phyloP scores from a whole-genome alignment of 2,329 filamentous ascomycete genomes.

The Nothophoma quercina region DNA sequence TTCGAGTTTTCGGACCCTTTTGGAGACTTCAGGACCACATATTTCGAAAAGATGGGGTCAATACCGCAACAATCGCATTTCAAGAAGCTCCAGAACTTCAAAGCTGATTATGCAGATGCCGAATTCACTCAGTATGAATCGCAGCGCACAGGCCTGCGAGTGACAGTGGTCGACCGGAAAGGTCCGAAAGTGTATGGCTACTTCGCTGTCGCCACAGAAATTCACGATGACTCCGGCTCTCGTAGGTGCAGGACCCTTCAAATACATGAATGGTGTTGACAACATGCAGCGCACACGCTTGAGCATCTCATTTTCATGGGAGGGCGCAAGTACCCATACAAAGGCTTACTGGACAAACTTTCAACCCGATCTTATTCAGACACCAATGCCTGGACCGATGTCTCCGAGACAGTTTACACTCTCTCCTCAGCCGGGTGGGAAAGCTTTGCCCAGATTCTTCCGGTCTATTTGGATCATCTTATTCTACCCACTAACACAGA shows the following conservation, averaged over 20 bases:
- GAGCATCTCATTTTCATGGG: constrained; percentile 69
- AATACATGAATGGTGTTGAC: constrained; percentile 19
- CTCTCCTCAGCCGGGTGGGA: constrained; percentile 96
- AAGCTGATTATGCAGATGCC: constrained; percentile 87
- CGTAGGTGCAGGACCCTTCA: constrained; percentile 58
- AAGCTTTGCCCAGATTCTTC: constrained; percentile 91
- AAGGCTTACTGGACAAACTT: constrained; percentile 92
- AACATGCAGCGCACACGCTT: constrained; percentile 55
- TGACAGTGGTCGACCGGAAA: constrained; percentile 88
- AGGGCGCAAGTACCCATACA: constrained; percentile 91
- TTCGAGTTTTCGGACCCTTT: not conserved
- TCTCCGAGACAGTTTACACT: constrained; percentile 95
- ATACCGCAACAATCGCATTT: constrained; percentile 65
- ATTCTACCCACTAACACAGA: constrained; percentile 92
- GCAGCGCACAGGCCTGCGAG: constrained; percentile 89
- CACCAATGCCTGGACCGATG: constrained; percentile 97
- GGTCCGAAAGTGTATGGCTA: constrained; percentile 91
- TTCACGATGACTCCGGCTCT: constrained; percentile 94
- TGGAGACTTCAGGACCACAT: constrained; percentile 5
- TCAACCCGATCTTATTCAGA: constrained; percentile 90
- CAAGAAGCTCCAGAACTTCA: constrained; percentile 83
- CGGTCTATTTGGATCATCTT: constrained; percentile 94
- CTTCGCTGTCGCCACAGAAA: constrained; percentile 95
- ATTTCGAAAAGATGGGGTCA: constrained; percentile 39
- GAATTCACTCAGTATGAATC: constrained; percentile 96